A percentile compares a stretch with the other conserved stretches of the same genome.
phyloP scores from a whole-genome alignment of 1,284 basidiomycete species.

The Cryptococcus jaspeensis region DNA sequence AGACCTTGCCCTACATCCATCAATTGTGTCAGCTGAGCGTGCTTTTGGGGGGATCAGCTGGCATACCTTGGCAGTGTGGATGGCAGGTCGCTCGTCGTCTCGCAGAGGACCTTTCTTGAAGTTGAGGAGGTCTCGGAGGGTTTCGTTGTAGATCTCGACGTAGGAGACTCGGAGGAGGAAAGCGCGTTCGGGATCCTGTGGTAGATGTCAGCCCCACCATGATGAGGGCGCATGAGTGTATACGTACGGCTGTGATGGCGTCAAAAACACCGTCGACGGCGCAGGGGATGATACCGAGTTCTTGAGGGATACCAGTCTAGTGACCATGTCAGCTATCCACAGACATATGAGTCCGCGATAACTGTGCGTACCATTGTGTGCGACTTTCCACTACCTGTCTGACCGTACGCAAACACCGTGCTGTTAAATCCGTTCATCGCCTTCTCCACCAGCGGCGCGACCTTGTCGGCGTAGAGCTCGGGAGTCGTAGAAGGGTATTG shows the following conservation, averaged over 20 bases:
- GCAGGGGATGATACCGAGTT: slow-evolving; percentile 59
- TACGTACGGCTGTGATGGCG: slow-evolving; percentile 50
- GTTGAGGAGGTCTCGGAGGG: slow-evolving; percentile 56
- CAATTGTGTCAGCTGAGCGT: slow-evolving; percentile 1
- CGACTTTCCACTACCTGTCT: slow-evolving; percentile 55
- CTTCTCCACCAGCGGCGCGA: slow-evolving; percentile 55
- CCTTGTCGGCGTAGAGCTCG: slow-evolving; percentile 53
- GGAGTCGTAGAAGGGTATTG: slow-evolving; percentile 48
- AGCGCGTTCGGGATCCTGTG: slow-evolving; percentile 42
- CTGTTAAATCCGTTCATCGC: slow-evolving; percentile 60
- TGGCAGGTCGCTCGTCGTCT: slow-evolving; percentile 44
- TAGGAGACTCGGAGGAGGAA: slow-evolving; percentile 58
- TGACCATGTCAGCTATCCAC: background rate
- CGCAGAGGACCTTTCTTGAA: slow-evolving; percentile 38
- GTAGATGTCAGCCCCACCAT: background rate
- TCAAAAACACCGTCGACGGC: slow-evolving; percentile 58
- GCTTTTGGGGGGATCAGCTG: slow-evolving; percentile 2
- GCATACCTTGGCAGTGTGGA: slow-evolving; percentile 46
- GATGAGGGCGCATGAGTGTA: background rate
- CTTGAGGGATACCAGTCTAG: slow-evolving; percentile 51
- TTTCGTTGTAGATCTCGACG: slow-evolving; percentile 62
- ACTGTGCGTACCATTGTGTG: slow-evolving; percentile 47
- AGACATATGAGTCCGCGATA: background rate
- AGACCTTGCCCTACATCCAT: slow-evolving; percentile 48
- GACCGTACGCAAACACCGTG: slow-evolving; percentile 56